These are phyloP conservation scores for Eucalyptus polyanthemos DNA, from an alignment of 345 rosid species.

Conservation along the genomic window DNA sequence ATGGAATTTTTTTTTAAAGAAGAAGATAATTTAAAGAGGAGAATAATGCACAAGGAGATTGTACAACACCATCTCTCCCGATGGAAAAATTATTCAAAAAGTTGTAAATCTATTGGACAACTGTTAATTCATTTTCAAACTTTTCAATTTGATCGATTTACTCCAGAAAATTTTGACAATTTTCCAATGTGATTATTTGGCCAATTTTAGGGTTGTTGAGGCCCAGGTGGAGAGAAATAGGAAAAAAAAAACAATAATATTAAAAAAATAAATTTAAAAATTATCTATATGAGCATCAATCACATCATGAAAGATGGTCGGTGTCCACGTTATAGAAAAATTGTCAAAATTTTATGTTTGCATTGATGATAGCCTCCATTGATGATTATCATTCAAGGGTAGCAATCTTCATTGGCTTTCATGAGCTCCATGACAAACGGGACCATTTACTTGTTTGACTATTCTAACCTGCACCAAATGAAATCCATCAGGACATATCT, in stretches of 20 bases:
- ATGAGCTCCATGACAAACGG: not conserved
- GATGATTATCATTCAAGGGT: not conserved
- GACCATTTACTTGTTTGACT: not conserved
- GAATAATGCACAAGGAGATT: not conserved
- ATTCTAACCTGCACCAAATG: not conserved
- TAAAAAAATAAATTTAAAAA: not conserved
- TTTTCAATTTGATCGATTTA: not conserved
- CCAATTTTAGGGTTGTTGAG: not conserved
- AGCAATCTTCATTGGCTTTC: not conserved
- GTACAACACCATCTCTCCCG: not conserved
- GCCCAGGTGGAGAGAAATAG: not conserved
- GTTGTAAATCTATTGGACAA: not conserved
- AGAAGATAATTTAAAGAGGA: not conserved
- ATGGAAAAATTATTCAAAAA: not conserved
- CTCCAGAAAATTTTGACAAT: rapidly evolving
- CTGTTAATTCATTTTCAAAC: not conserved
- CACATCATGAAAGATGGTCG: rapidly evolving
- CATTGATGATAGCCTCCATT: not conserved
- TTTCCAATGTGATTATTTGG: not conserved
- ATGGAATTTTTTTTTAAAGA: not conserved
- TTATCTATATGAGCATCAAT: rapidly evolving
- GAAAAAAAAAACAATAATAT: not conserved
- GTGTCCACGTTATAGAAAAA: not conserved
- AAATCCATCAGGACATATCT: not conserved
- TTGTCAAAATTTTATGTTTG: not conserved